These are phyloP conservation scores for Ramichloridium luteum DNA, from an alignment of 2,329 filamentous ascomycete genomes.

Conservation along the genomic window DNA sequence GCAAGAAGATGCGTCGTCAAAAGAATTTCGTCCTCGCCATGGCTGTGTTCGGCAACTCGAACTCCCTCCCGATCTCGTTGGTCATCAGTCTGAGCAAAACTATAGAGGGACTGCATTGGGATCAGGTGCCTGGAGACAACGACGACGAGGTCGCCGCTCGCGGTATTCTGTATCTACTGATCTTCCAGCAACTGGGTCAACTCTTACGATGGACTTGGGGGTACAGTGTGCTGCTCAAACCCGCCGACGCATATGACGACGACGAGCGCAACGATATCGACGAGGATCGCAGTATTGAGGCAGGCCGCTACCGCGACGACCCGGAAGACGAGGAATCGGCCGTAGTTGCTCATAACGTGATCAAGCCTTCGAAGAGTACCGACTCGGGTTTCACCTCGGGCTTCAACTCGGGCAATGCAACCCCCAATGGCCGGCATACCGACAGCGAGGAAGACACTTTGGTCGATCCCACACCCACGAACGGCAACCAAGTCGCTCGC, in stretches of 20 bases:
- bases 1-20: slow-evolving; percentile 49
- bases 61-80: slow-evolving; percentile 91
- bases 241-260: slow-evolving; percentile 59
- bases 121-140: slow-evolving; percentile 79
- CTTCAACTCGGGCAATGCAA: too few species aligned
- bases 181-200: slow-evolving; percentile 96
- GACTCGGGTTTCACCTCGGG: slow-evolving; percentile 38
- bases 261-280: slow-evolving; percentile 46
- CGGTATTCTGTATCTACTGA: slow-evolving; percentile 87
- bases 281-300: slow-evolving; percentile 29
- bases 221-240: slow-evolving; percentile 85
- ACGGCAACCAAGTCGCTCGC: slow-evolving; percentile 34
- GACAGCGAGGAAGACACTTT: too few species aligned
- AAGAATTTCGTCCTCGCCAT: slow-evolving; percentile 94
- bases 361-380: slow-evolving; percentile 9
- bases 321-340: slow-evolving; percentile 31
- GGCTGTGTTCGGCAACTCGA: slow-evolving; percentile 96
- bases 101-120: slow-evolving; percentile 84
- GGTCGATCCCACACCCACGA: slow-evolving; percentile 35
- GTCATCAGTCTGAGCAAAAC: slow-evolving; percentile 91
- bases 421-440: too few species aligned
- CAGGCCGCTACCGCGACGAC: slow-evolving; percentile 45
- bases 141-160: slow-evolving; percentile 89
- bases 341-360: too few species aligned
- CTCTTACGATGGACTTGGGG: slow-evolving; percentile 97